Evolutionary conservation across 1,284 basidiomycete genomes (phyloP).

Genomic region (Tetrapyrgos nigripes): DNA sequence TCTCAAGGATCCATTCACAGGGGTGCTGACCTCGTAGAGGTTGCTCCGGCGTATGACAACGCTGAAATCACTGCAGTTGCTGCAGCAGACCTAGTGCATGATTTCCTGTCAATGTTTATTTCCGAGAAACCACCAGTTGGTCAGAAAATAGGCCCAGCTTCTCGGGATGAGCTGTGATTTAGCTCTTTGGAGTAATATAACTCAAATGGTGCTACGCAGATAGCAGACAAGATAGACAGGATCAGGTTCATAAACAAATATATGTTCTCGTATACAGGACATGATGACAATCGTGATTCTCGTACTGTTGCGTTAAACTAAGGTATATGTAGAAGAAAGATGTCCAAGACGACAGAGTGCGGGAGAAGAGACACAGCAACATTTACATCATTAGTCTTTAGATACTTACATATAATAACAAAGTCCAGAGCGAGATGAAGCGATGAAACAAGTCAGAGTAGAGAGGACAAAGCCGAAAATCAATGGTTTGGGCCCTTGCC

Average conservation of each 20-base stretch:
- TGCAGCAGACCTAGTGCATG: conserved; percentile 75
- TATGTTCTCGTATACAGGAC: background rate
- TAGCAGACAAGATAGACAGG: background rate
- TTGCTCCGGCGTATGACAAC: conserved; percentile 83
- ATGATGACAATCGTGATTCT: background rate
- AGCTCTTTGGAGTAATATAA: background rate
- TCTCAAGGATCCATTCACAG: conserved; percentile 41
- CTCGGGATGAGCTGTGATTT: conserved; percentile 18
- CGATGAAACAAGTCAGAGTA: too few species aligned
- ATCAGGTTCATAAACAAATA: too few species aligned
- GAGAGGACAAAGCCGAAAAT: background rate
- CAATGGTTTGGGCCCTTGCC: conserved; percentile 40
- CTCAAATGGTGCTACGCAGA: background rate
- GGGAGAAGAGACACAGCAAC: too few species aligned
- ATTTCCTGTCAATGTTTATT: conserved; percentile 70
- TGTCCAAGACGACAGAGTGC: too few species aligned
- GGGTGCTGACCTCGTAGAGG: conserved; percentile 81
- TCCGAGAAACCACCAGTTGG: conserved; percentile 40
- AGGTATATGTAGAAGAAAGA: background rate
- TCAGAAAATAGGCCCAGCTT: background rate
- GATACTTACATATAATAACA: too few species aligned
- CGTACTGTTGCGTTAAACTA: too few species aligned
- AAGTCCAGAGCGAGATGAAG: too few species aligned
- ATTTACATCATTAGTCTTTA: too few species aligned
- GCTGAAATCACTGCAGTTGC: conserved; percentile 76